Percentiles rank a stretch among this genome's conserved stretches.
phyloP scores from a whole-genome alignment of 2,329 filamentous ascomycete genomes.

The Metarhizium brunneum region DNA sequence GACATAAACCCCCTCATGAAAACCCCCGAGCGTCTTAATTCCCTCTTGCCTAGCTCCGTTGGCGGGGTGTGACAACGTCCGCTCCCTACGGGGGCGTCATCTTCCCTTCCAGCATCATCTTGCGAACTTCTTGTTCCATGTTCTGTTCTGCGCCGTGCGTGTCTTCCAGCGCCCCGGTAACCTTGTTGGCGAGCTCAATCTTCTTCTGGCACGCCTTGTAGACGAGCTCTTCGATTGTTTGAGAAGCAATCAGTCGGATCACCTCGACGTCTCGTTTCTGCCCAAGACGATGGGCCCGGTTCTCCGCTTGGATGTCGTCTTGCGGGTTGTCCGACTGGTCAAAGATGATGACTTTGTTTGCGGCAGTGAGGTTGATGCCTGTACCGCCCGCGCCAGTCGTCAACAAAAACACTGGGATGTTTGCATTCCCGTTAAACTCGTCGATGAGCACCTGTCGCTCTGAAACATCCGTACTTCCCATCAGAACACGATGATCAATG shows the following conservation, averaged over 20 bases:
- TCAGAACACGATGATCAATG: constrained; percentile 75
- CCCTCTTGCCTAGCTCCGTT: neutral
- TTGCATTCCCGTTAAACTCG: constrained; percentile 65
- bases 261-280: constrained; percentile 89
- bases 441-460: constrained; percentile 84
- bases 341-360: constrained; percentile 97
- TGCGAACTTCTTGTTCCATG: constrained; percentile 33
- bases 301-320: constrained; percentile 96
- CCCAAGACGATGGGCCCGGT: constrained; percentile 88
- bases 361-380: constrained; percentile 88
- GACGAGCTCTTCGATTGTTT: constrained; percentile 89
- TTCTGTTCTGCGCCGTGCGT: constrained; percentile 23
- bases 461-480: constrained; percentile 72
- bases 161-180: constrained; percentile 32
- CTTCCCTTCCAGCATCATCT: constrained; percentile 30
- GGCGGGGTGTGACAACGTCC: neutral
- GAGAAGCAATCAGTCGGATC: constrained; percentile 68
- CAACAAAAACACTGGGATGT: constrained; percentile 84
- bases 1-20: no score
- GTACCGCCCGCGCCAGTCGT: constrained; percentile 94
- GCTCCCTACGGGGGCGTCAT: constrained; percentile 29
- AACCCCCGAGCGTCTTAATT: neutral
- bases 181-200: constrained; percentile 68
- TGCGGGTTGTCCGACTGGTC: constrained; percentile 97
- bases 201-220: constrained; percentile 88